These are phyloP conservation scores for Anaeromyces robustus DNA, from an alignment of 192 early-diverging fungal genomes.

Conservation along the genomic window DNA sequence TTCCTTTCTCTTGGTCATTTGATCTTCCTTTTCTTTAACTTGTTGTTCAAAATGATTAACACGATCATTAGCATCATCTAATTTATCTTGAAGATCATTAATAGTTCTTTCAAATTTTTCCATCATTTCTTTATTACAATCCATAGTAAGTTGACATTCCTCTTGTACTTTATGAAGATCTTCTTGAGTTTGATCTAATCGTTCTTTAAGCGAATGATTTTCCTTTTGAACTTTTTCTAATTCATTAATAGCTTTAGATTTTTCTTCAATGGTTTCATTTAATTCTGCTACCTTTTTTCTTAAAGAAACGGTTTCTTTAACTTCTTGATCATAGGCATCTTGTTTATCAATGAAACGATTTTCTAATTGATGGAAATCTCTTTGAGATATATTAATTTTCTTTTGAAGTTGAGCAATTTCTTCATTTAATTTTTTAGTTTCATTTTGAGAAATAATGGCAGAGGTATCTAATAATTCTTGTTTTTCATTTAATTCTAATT, in stretches of 20 bases:
- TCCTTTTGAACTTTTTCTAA: not conserved
- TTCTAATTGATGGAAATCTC: not conserved
- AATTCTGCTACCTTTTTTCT: not conserved
- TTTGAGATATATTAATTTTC: not conserved
- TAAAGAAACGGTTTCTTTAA: not conserved
- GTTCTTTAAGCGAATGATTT: not conserved
- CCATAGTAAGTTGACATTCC: not conserved
- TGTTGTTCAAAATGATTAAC: not conserved
- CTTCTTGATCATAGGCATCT: not conserved
- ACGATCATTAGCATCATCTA: not conserved
- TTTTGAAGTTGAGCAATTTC: not conserved
- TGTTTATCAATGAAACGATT: not conserved
- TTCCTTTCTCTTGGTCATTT: not conserved
- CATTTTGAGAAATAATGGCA: not conserved
- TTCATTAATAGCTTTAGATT: not conserved
- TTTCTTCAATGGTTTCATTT: not conserved
- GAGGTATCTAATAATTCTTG: not conserved
- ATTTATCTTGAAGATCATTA: not conserved
- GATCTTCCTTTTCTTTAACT: not conserved
- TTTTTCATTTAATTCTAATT: not conserved
- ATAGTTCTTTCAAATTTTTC: not conserved
- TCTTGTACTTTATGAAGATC: not conserved
- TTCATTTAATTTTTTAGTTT: not conserved
- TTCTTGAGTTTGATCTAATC: not conserved
- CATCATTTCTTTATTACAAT: not conserved